Conservation (phyloP, 208 protist genomes). For the Leishmania amazonensis region DNA sequence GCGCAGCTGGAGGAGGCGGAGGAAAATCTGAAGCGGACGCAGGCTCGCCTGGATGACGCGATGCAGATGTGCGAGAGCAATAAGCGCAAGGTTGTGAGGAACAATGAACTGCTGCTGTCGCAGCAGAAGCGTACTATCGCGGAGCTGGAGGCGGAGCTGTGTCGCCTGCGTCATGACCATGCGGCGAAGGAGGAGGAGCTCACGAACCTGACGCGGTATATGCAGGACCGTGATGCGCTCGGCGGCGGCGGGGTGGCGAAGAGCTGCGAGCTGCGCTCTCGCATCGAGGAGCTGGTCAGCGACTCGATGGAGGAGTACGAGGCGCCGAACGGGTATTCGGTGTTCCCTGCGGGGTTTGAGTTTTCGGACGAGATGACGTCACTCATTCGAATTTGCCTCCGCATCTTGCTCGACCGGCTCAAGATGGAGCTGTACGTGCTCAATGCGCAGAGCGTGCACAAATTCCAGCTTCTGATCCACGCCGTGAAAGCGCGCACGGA, state of each 20-base stretch:
- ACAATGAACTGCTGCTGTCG: conserved; percentile 47
- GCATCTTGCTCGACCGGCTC: conserved; percentile 68
- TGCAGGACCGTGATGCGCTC: conserved; percentile 40
- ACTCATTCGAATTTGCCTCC: conserved; percentile 67
- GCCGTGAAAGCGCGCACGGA: conserved; percentile 70
- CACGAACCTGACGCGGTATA: conserved; percentile 39
- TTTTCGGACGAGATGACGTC: conserved; percentile 66
- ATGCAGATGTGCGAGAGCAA: conserved; percentile 37
- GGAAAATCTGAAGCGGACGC: conserved; percentile 30
- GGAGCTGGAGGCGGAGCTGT: conserved; percentile 37
- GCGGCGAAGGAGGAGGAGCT: conserved; percentile 58
- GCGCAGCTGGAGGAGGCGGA: conserved; percentile 46
- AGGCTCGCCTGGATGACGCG: conserved; percentile 34
- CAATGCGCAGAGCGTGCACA: conserved; percentile 71
- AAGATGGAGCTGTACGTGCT: conserved; percentile 82
- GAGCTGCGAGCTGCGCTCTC: conserved; percentile 44
- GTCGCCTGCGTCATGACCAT: conserved; percentile 38
- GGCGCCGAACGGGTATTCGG: conserved; percentile 44
- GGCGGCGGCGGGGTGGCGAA: conserved; percentile 28
- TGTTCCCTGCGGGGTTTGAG: conserved; percentile 64
- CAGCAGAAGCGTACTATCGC: conserved; percentile 56
- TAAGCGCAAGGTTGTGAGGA: conserved; percentile 47
- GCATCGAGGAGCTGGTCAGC: conserved; percentile 61
- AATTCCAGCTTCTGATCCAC: conserved; percentile 53
- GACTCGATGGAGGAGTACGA: conserved; percentile 41